These are phyloP conservation scores for Cyclotella cryptica DNA, from an alignment of 108 stramenopile species.

Conservation along the genomic window DNA sequence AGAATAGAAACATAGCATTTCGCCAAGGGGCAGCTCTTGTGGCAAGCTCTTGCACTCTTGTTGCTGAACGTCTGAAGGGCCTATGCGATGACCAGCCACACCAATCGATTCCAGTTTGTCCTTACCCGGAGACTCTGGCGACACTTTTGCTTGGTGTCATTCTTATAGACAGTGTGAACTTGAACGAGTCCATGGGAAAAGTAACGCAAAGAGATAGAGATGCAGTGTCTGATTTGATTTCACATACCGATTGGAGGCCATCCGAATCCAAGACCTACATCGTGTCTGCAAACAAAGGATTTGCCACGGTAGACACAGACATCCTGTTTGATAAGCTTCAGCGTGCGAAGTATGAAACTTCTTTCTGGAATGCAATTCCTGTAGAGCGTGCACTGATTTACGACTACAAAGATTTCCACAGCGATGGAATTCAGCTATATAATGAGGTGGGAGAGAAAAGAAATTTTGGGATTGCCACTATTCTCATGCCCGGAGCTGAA, in stretches of 20 bases:
- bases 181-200: conserved; percentile 72
- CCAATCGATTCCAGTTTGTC: background rate
- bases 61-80: conserved; percentile 58
- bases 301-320: conserved; percentile 35
- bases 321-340: conserved; percentile 66
- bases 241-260: conserved; percentile 60
- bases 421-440: background rate
- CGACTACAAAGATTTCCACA: conserved; percentile 77
- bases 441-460: conserved; percentile 1
- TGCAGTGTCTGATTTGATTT: conserved; percentile 58
- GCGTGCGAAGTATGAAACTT: conserved; percentile 69
- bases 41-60: conserved; percentile 69
- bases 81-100: background rate
- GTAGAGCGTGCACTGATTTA: conserved; percentile 64
- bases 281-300: background rate
- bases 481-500: conserved; percentile 63
- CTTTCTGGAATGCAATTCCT: conserved; percentile 70
- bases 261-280: conserved; percentile 20
- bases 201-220: conserved; percentile 70
- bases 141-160: conserved; percentile 79
- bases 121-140: conserved; percentile 47
- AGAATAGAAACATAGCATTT: conserved; percentile 71
- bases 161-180: conserved; percentile 83
- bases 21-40: conserved; percentile 53
- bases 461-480: conserved; percentile 71